A percentile compares a stretch with the other conserved stretches of the same genome.
These are phyloP conservation scores for Botryotinia globosa DNA, from an alignment of 2,329 filamentous ascomycete genomes.

Conservation along the genomic window DNA sequence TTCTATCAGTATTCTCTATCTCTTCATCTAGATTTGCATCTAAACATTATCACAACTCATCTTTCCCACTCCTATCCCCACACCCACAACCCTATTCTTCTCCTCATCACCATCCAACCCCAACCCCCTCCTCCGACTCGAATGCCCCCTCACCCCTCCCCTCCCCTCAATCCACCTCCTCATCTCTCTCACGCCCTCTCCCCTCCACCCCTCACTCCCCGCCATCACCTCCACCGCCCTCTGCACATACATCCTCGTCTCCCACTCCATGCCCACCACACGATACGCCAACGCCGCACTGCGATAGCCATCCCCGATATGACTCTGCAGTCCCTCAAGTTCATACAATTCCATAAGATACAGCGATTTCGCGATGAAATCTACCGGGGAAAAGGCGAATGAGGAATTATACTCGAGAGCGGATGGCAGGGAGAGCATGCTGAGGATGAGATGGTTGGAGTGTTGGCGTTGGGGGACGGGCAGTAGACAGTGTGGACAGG, in stretches of 20 bases:
- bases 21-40: not conserved
- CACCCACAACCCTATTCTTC: not conserved
- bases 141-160: not conserved
- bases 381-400: not conserved
- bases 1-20: too few relatives aligned
- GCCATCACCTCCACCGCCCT: not conserved
- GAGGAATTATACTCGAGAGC: not conserved
- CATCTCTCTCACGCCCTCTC: not conserved
- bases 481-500: constrained; percentile 38
- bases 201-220: not conserved
- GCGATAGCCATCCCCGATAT: not conserved
- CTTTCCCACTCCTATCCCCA: not conserved
- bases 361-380: not conserved
- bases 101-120: not conserved
- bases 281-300: not conserved
- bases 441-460: not conserved
- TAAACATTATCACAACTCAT: not conserved
- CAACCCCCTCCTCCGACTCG: not conserved
- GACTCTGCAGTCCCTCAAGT: not conserved
- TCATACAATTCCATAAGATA: not conserved
- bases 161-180: not conserved
- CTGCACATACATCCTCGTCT: not conserved
- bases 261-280: not conserved
- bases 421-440: not conserved
- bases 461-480: not conserved